Evolutionary conservation across 2,329 filamentous ascomycete genomes (phyloP).

Genomic region (Cladophialophora psammophila): DNA sequence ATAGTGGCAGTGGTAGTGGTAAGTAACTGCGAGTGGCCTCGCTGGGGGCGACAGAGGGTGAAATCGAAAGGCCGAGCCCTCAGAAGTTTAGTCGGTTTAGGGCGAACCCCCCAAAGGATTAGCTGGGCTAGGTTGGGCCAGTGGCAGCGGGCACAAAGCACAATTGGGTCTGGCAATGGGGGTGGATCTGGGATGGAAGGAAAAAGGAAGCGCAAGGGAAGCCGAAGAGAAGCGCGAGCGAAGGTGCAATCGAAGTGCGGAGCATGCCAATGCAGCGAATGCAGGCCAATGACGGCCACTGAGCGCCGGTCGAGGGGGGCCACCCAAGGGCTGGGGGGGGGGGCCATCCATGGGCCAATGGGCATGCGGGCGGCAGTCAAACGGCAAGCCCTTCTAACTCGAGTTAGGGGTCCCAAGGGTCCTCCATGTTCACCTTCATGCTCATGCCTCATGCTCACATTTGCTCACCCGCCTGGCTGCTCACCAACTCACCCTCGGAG

Average conservation of each 20-base stretch:
- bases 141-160: not conserved
- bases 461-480: no score
- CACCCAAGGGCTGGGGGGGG: not conserved
- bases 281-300: not conserved
- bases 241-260: slow-evolving; percentile 12
- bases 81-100: not conserved
- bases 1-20: slow-evolving; percentile 1
- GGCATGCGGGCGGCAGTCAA: not conserved
- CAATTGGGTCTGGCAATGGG: slow-evolving; percentile 7
- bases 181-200: slow-evolving; percentile 24
- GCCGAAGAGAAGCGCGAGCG: slow-evolving; percentile 16
- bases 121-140: slow-evolving; percentile 1
- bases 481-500: no score
- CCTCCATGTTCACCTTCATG: not conserved
- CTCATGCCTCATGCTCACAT: no score
- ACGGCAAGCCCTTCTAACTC: slow-evolving; percentile 10
- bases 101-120: slow-evolving; percentile 7
- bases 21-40: not conserved
- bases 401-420: slow-evolving; percentile 1
- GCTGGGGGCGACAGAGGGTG: slow-evolving; percentile 4
- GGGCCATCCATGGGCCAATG: not conserved
- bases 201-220: slow-evolving; percentile 25
- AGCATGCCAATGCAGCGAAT: slow-evolving; percentile 16
- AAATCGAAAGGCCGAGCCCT: slow-evolving; percentile 9
- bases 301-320: not conserved